phyloP scores from a whole-genome alignment of 2,329 filamentous ascomycete genomes.

The Triangularia setosa region DNA sequence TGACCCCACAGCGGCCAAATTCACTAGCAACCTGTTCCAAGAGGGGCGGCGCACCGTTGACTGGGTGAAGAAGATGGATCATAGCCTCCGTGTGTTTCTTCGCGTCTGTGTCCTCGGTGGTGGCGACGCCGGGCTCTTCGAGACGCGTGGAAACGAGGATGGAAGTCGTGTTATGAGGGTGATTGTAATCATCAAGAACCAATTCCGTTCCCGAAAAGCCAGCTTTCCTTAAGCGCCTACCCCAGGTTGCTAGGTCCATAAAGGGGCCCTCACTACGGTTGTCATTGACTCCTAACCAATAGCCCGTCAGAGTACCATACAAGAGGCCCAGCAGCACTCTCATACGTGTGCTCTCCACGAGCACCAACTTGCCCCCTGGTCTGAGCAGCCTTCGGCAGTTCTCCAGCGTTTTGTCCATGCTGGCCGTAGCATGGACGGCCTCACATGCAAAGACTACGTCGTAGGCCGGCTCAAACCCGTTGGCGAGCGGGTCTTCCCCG shows the following conservation, averaged over 20 bases:
- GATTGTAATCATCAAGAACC: slow-evolving; percentile 24
- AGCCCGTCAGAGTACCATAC: slow-evolving; percentile 1
- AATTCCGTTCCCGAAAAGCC: slow-evolving; percentile 27
- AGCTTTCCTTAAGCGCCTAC: slow-evolving; percentile 10
- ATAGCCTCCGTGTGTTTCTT: too few relatives aligned
- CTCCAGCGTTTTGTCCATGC: background rate
- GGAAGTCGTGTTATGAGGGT: slow-evolving; percentile 9
- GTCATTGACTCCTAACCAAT: slow-evolving; percentile 4
- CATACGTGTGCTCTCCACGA: slow-evolving; percentile 1
- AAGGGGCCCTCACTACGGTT: slow-evolving; percentile 19
- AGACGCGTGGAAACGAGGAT: slow-evolving; percentile 9
- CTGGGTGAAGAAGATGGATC: too few relatives aligned
- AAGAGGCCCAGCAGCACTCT: background rate
- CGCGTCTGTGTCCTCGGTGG: too few relatives aligned
- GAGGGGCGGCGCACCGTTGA: too few relatives aligned
- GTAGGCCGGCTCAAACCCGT: slow-evolving; percentile 9
- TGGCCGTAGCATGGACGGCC: slow-evolving; percentile 5
- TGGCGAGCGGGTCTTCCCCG: slow-evolving; percentile 1
- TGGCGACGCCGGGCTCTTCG: too few relatives aligned
- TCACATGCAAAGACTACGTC: slow-evolving; percentile 10
- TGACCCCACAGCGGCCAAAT: too few relatives aligned
- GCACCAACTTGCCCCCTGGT: slow-evolving; percentile 2
- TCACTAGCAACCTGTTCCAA: too few relatives aligned
- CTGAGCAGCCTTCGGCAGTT: slow-evolving; percentile 5
- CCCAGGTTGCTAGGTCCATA: slow-evolving; percentile 21